Percentiles rank a stretch among this genome's conserved stretches.
Evolutionary conservation across 768 basidiomycete genomes (phyloP).

Genomic region (Suillus cothurnatus): DNA sequence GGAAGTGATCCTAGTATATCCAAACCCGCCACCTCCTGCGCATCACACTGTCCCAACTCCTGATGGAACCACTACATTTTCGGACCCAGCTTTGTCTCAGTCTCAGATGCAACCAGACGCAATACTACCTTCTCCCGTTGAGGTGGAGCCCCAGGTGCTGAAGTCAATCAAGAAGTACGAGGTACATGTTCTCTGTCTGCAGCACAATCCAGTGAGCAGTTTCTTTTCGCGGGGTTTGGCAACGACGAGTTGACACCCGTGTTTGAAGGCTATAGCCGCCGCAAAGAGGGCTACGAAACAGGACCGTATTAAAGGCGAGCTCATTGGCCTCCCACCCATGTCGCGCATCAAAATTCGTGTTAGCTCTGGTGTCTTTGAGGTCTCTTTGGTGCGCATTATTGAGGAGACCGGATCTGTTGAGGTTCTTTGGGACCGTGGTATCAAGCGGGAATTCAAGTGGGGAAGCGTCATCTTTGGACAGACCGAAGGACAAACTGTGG

Average conservation of each 20-base stretch:
- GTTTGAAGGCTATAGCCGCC: conserved; percentile 65
- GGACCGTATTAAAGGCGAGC: conserved; percentile 68
- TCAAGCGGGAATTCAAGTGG: conserved; percentile 83
- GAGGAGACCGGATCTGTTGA: conserved; percentile 72
- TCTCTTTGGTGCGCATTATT: conserved; percentile 71
- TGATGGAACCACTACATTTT: conserved; percentile 8
- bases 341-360: conserved; percentile 84
- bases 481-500: conserved; percentile 63
- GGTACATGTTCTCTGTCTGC: conserved; percentile 77
- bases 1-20: conserved; percentile 70
- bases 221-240: background rate
- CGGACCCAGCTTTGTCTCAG: conserved; percentile 2
- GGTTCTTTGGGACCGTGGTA: conserved; percentile 78
- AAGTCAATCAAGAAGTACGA: conserved; percentile 75
- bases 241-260: conserved; percentile 5
- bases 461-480: conserved; percentile 77
- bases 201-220: conserved; percentile 85
- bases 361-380: conserved; percentile 84
- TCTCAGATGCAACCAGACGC: background rate
- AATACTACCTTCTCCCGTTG: conserved; percentile 8
- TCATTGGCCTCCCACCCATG: conserved; percentile 70
- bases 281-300: conserved; percentile 75
- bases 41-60: conserved; percentile 4
- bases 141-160: conserved; percentile 39
- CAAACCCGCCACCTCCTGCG: conserved; percentile 10